Conservation (phyloP, 2,329 filamentous ascomycete genomes). For the Diaporthe sp. region DNA sequence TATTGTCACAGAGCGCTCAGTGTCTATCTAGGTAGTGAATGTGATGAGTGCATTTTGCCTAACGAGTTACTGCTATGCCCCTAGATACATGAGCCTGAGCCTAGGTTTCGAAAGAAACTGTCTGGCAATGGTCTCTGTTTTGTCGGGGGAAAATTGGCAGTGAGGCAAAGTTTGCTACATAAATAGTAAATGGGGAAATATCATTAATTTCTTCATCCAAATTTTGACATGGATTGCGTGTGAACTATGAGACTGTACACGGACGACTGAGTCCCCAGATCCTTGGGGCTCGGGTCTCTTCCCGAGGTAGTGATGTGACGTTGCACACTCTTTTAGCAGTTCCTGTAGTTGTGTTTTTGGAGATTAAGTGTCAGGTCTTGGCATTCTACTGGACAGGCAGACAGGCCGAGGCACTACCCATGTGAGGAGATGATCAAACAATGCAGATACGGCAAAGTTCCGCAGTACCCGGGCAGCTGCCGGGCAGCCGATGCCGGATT, state of each 20-base stretch:
- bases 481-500: not conserved
- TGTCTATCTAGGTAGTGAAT: not conserved
- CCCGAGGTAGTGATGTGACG: not conserved
- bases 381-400: not conserved
- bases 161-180: not conserved
- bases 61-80: not conserved
- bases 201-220: not conserved
- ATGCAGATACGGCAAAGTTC: not conserved
- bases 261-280: not conserved
- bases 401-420: not conserved
- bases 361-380: not conserved
- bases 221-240: not conserved
- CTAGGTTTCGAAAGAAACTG: not conserved
- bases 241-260: not conserved
- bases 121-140: not conserved
- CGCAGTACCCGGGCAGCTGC: not conserved
- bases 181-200: not conserved
- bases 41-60: not conserved
- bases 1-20: not conserved
- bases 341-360: not conserved
- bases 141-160: not conserved
- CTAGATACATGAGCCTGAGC: not conserved
- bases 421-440: not conserved
- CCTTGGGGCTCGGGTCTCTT: not conserved
- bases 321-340: not conserved